phyloP scores from a whole-genome alignment of 139 green algal genomes.

The Parachlorella kessleri region DNA sequence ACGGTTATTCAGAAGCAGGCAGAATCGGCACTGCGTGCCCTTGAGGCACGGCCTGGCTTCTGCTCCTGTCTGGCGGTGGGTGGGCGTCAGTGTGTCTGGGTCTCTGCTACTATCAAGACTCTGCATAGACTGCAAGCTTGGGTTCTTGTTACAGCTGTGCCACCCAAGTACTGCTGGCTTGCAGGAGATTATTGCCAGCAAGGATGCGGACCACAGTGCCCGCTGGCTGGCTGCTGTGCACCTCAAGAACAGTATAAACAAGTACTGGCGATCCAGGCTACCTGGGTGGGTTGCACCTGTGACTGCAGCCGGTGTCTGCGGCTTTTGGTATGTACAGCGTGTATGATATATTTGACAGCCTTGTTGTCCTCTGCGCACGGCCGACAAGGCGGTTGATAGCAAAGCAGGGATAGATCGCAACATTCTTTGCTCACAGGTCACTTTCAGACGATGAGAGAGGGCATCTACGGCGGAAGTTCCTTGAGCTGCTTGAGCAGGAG shows the following conservation, averaged over 20 bases:
- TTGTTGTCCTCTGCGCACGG: no score
- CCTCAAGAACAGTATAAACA: constrained; percentile 90
- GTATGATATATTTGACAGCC: no score
- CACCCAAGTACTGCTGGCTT: no score
- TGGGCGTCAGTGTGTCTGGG: no score
- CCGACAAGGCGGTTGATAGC: no score
- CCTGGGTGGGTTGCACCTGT: constrained; percentile 17
- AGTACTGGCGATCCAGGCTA: constrained; percentile 64
- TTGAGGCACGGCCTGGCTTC: constrained; percentile 73
- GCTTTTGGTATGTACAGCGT: no score
- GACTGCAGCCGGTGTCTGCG: no score
- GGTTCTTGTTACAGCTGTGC: no score
- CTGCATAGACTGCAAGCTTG: no score
- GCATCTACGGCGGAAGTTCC: constrained; percentile 71
- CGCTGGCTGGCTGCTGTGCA: constrained; percentile 89
- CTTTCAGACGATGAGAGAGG: constrained; percentile 80
- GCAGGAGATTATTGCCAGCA: constrained; percentile 80
- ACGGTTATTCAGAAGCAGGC: constrained; percentile 62
- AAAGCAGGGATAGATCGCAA: no score
- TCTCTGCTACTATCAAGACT: no score
- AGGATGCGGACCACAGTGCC: constrained; percentile 68
- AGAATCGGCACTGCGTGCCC: constrained; percentile 60
- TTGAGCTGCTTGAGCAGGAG: constrained; percentile 73
- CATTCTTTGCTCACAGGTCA: constrained; percentile 53
- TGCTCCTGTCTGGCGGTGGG: constrained; percentile 84